phyloP scores from a whole-genome alignment of 768 basidiomycete species.

The Suillus cothurnatus region DNA sequence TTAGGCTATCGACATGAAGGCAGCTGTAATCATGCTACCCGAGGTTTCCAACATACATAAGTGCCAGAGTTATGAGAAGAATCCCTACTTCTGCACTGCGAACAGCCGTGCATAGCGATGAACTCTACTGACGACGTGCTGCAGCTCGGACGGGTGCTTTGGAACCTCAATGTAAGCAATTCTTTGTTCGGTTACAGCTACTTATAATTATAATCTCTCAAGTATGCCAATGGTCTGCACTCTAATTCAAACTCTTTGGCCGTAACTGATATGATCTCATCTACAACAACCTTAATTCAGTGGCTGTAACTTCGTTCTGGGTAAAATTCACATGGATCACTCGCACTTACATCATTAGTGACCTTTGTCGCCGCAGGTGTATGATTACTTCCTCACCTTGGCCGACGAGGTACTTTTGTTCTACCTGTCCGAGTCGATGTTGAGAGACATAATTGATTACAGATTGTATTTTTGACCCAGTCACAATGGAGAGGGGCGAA shows the following conservation, averaged over 20 bases:
- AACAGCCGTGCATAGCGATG: neutral
- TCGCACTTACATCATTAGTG: neutral
- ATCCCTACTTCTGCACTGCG: neutral
- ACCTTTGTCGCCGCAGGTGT: neutral
- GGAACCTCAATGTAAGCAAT: neutral
- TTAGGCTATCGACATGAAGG: too few species aligned
- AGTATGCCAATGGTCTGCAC: neutral
- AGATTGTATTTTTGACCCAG: constrained; percentile 3
- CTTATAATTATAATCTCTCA: neutral
- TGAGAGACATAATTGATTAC: neutral
- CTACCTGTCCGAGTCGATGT: neutral
- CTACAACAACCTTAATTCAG: neutral
- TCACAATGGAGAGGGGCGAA: constrained; percentile 5
- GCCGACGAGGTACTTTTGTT: constrained; percentile 5
- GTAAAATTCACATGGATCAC: neutral
- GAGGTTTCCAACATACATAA: neutral
- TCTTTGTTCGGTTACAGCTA: neutral
- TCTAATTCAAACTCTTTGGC: neutral
- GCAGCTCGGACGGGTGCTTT: neutral
- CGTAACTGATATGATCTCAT: neutral
- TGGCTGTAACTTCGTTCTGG: constrained; percentile 3
- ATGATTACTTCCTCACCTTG: constrained; percentile 6
- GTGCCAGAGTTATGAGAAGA: neutral
- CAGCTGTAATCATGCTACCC: too few species aligned
- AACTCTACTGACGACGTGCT: too few species aligned